These are phyloP conservation scores for Fonsecaea nubica DNA, from an alignment of 2,329 filamentous ascomycete genomes.

Conservation along the genomic window DNA sequence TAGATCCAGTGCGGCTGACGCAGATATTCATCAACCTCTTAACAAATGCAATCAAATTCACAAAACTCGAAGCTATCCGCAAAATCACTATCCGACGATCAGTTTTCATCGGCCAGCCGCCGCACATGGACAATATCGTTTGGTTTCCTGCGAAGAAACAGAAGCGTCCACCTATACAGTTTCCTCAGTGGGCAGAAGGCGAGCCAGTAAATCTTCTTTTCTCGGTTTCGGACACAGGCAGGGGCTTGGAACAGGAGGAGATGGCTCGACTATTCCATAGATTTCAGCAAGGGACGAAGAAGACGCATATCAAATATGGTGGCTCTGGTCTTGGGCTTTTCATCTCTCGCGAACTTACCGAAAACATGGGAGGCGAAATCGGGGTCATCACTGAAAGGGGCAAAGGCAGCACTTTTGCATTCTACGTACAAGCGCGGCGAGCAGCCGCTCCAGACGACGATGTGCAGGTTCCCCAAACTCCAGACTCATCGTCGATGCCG, in stretches of 20 bases:
- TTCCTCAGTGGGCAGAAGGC: slow-evolving; percentile 60
- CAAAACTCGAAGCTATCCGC: slow-evolving; percentile 41
- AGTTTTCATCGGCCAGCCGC: slow-evolving; percentile 17
- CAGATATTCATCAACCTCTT: slow-evolving; percentile 67
- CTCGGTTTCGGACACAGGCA: slow-evolving; percentile 77
- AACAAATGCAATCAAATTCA: slow-evolving; percentile 69
- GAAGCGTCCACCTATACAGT: slow-evolving; percentile 41
- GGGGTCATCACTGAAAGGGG: slow-evolving; percentile 66
- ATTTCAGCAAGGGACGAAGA: slow-evolving; percentile 77
- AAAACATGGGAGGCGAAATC: slow-evolving; percentile 79
- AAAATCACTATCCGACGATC: slow-evolving; percentile 26
- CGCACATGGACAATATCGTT: slow-evolving; percentile 20
- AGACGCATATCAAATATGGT: slow-evolving; percentile 78
- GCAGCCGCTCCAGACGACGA: slow-evolving; percentile 4
- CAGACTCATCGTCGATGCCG: not conserved
- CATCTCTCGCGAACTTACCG: slow-evolving; percentile 76
- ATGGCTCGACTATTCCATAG: slow-evolving; percentile 76
- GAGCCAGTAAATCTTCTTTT: slow-evolving; percentile 71
- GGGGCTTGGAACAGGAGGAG: slow-evolving; percentile 73
- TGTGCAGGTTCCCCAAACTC: not conserved
- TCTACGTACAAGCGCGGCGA: slow-evolving; percentile 58
- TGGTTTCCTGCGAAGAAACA: slow-evolving; percentile 33
- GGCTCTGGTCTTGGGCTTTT: slow-evolving; percentile 79
- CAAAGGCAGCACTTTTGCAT: slow-evolving; percentile 63
- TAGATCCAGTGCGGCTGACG: slow-evolving; percentile 63